Conservation (phyloP, 805 yeast species). For the Teunomyces aglyptinius region DNA sequence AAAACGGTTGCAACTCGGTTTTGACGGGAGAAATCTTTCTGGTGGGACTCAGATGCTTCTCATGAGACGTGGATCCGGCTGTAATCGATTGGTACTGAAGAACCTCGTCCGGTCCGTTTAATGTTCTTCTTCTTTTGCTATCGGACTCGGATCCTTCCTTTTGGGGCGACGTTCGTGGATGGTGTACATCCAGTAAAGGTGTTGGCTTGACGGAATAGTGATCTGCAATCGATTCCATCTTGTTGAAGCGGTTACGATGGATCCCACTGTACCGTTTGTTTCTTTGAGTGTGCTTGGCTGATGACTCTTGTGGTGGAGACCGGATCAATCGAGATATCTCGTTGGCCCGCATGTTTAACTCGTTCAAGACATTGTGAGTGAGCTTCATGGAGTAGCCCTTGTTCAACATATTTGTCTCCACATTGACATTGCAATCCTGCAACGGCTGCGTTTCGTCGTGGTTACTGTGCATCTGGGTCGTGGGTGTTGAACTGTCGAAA, state of each 20-base stretch:
- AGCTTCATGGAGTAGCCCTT: slow-evolving; percentile 49
- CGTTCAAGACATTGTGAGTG: slow-evolving; percentile 44
- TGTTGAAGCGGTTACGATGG: slow-evolving; percentile 33
- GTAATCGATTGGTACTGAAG: slow-evolving; percentile 3
- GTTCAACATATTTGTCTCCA: slow-evolving; percentile 24
- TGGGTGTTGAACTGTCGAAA: neutral
- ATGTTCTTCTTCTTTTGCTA: slow-evolving; percentile 37
- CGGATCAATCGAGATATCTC: slow-evolving; percentile 27
- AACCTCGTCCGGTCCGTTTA: slow-evolving; percentile 42
- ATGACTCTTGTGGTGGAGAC: slow-evolving; percentile 11
- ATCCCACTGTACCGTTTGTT: slow-evolving; percentile 30
- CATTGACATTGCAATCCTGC: neutral
- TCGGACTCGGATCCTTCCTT: slow-evolving; percentile 5
- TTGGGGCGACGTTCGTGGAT: neutral
- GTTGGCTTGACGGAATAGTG: slow-evolving; percentile 21
- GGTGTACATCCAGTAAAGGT: neutral
- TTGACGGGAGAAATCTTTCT: slow-evolving; percentile 1
- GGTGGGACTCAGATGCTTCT: neutral
- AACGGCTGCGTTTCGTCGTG: slow-evolving; percentile 10
- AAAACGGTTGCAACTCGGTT: neutral
- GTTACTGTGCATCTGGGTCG: slow-evolving; percentile 10
- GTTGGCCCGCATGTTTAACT: slow-evolving; percentile 42
- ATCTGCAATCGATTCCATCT: slow-evolving; percentile 24
- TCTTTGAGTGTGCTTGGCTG: neutral
- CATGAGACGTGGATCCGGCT: neutral